Conservation (phyloP, 2,329 filamentous ascomycete species). For the Trichoderma atrobrunneum region DNA sequence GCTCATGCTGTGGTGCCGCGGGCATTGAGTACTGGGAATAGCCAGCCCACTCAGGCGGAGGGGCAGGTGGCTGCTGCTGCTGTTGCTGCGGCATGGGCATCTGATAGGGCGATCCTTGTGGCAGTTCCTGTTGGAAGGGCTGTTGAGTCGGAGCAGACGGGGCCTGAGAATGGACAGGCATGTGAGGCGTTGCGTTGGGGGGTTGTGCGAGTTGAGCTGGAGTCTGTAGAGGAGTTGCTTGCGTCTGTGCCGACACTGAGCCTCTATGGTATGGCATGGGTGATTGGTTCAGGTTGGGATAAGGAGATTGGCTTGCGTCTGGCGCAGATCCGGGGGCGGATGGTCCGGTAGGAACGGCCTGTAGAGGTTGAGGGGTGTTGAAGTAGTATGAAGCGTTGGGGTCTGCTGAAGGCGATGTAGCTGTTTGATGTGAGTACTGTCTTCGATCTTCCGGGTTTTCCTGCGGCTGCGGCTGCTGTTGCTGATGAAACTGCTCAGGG, state of each 20-base stretch:
- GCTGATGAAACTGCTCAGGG: conserved; percentile 29
- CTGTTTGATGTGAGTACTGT: conserved; percentile 32
- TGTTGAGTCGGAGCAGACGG: conserved; percentile 3
- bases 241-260: conserved; percentile 37
- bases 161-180: conserved; percentile 17
- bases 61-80: conserved; percentile 34
- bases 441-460: conserved; percentile 28
- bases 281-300: conserved; percentile 49
- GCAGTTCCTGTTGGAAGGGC: conserved; percentile 12
- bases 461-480: conserved; percentile 24
- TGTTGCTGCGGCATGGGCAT: conserved; percentile 31
- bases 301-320: conserved; percentile 49
- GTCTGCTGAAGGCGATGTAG: conserved; percentile 41
- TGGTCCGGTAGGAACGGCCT: conserved; percentile 29
- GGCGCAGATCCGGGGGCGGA: conserved; percentile 39
- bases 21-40: conserved; percentile 64
- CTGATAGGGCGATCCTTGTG: conserved; percentile 24
- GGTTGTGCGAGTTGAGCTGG: conserved; percentile 32
- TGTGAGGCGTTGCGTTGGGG: conserved; percentile 23
- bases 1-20: conserved; percentile 50
- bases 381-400: conserved; percentile 60
- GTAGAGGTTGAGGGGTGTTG: conserved; percentile 36
- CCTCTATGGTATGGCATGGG: conserved; percentile 44
- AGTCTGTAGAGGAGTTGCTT: conserved; percentile 33
- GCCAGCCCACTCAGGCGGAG: conserved; percentile 42